Evolutionary conservation across 805 yeast species (phyloP).

Genomic region (Kodamaea leandrae): DNA sequence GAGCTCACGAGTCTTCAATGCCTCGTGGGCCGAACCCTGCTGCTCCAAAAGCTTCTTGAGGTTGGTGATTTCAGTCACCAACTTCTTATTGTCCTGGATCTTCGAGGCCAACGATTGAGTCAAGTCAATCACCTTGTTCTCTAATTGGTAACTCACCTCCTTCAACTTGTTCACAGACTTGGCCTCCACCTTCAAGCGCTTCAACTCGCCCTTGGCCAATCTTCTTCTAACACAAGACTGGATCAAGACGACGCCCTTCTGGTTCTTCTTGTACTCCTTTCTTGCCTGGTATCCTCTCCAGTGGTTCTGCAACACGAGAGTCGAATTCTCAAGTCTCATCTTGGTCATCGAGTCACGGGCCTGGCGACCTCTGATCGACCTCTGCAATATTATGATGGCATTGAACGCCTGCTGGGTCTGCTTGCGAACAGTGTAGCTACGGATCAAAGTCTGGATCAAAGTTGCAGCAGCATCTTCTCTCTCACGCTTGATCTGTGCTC

Average conservation of each 20-base stretch:
- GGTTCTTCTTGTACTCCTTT: conserved; percentile 42
- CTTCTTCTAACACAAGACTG: conserved; percentile 80
- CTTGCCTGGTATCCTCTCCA: conserved; percentile 71
- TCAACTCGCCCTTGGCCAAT: conserved; percentile 64
- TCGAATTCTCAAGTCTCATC: conserved; percentile 59
- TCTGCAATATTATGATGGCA: conserved; percentile 45
- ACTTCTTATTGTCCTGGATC: conserved; percentile 75
- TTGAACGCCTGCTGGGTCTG: conserved; percentile 29
- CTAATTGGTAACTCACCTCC: conserved; percentile 90
- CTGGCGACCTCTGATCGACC: conserved; percentile 48
- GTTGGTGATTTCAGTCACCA: conserved; percentile 57
- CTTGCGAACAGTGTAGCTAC: conserved; percentile 52
- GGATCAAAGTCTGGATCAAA: conserved; percentile 62
- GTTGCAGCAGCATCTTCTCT: conserved; percentile 62
- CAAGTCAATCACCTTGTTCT: conserved; percentile 95
- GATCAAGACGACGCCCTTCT: conserved; percentile 60
- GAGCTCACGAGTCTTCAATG: conserved; percentile 52
- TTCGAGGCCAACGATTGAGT: conserved; percentile 80
- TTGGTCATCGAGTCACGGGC: conserved; percentile 52
- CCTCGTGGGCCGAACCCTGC: conserved; percentile 51
- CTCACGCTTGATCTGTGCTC: conserved; percentile 55
- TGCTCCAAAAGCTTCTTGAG: conserved; percentile 49
- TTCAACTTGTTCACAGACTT: conserved; percentile 85
- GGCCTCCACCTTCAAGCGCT: conserved; percentile 75
- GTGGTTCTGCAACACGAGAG: conserved; percentile 66